Evolutionary conservation across 306 rosid species (phyloP).

Genomic region (Vigna nakashimae): DNA sequence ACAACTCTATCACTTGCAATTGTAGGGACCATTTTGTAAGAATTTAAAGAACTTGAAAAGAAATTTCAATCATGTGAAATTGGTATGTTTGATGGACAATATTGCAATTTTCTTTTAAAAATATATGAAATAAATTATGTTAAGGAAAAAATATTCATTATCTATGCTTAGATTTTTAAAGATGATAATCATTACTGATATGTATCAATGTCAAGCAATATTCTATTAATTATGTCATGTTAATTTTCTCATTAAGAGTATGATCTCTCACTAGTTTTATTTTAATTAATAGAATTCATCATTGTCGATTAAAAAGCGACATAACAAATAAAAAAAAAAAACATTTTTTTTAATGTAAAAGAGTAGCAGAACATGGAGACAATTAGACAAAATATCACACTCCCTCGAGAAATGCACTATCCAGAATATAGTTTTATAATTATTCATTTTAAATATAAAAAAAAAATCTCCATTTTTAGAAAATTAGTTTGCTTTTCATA

Average conservation of each 20-base stretch:
- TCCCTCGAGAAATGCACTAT: neutral
- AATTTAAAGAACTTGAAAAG: neutral
- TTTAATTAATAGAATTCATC: neutral
- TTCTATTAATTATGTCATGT: too few relatives aligned
- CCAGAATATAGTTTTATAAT: neutral
- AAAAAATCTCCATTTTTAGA: neutral
- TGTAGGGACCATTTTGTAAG: conserved; percentile 4
- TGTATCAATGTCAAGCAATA: too few relatives aligned
- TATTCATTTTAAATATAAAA: too few relatives aligned
- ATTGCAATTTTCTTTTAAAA: too few relatives aligned
- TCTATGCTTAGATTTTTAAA: too few relatives aligned
- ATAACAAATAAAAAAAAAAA: too few relatives aligned
- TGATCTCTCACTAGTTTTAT: too few relatives aligned
- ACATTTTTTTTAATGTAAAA: neutral
- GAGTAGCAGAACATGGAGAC: neutral
- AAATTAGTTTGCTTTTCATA: neutral
- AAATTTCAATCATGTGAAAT: neutral
- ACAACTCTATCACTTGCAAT: neutral
- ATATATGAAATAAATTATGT: too few relatives aligned
- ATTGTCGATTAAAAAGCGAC: neutral
- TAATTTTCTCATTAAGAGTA: too few relatives aligned
- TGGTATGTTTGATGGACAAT: neutral
- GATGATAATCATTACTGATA: too few relatives aligned
- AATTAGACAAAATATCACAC: neutral
- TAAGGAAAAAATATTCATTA: too few relatives aligned